Base-by-base conservation (phyloP, 768 basidiomycete species). In the Agaricus bisporus region DNA sequence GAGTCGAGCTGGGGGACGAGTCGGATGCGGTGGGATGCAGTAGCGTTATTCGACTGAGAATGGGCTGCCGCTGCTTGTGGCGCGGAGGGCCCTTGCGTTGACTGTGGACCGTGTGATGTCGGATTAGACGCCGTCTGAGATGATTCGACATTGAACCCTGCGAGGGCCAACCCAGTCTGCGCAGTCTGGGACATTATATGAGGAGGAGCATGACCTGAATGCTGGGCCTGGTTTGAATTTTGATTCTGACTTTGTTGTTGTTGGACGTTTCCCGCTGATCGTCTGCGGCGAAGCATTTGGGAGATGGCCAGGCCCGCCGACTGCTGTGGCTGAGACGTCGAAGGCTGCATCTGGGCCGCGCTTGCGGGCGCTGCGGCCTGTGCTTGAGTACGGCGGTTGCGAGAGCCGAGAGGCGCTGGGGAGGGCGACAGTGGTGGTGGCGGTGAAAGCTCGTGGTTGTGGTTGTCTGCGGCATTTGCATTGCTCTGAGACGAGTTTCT, bases 1-100 rank as follows among this genome's bases (percentile, higher is more conserved):
- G 86, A 84, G 68, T 98, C 95, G 63, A 98, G 83, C 63, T 98
- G 92, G 11, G 95, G 95, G 9, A 98, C 95, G 49, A 99, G 85
- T 15, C 94, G 87, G 63, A 98, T 91, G 57, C 91, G 88, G 63
- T 90, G 86, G 4, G 57, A 51, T 39, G 60, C 26, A 20, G 58
- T 50, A 26, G 26, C 25, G 22, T 22, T 26, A 28, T 41, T 28
- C 11, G 37, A 32, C 8, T 32, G 32, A 7, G 32, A 32, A 11
- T 7, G 17, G 14, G 49, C 17, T 44, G 51, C 12, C 26, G 20
- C 20, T 12, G 48, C 7, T 48, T 18, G 38, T 39, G 37, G 36
- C 10, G 49, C 44, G 20, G 55, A 17, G 42, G 51, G 55, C 41
- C 58, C 37, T 36, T 28, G 54, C 46, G 17, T 32, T 22, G 22